Evolutionary conservation across 345 rosid species (phyloP), one percentile per base, ranked within the genome.

Genomic region (Hibiscus trionum): DNA sequence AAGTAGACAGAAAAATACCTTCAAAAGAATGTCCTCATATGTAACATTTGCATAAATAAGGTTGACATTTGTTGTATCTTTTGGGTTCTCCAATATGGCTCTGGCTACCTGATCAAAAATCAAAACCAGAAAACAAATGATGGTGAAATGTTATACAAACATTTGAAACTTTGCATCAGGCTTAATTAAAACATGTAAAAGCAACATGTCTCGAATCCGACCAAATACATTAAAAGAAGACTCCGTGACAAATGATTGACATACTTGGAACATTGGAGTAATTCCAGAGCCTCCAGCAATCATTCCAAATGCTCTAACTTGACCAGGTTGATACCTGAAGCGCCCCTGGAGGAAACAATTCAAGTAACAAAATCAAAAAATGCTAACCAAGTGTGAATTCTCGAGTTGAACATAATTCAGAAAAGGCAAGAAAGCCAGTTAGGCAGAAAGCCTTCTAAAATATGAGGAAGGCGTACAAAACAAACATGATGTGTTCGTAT

Each of bases 241-340:
- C 15, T 21, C 39, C 1, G 16, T 27, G 60, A 68, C 37, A 11
- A 56, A 77, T 61, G 60, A 26, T 35, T 56, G 14, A 57, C 84
- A 69, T 72, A 93, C 99, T 83, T 96, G 99, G 86, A 88, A 96
- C 99, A 93, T 96, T 26, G 98, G 99, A 77, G 99, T 93, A 78
- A 96, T 96, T 79, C 99, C 99, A 76, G 99, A 87, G 58, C 99
- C 99, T 71, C 99, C 99, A 62, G 96, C 97, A 78, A 91, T 77
- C 98, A 96, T 96, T 69, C 99, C 99, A 59, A 93, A 90, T 71
- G 91, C 99, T 80, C 94, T 89, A 81, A 88, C 91, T 83, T 88
- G 84, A 66, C 93, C 94, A 12, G 96, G 86, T 71, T 85, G 97
- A 79, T 92, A 95, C 85, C 70, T 90, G 77, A 95, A 95, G 74